phyloP scores from a whole-genome alignment of 1,139 yeast species.

The Zygosaccharomyces pseudobailii region DNA sequence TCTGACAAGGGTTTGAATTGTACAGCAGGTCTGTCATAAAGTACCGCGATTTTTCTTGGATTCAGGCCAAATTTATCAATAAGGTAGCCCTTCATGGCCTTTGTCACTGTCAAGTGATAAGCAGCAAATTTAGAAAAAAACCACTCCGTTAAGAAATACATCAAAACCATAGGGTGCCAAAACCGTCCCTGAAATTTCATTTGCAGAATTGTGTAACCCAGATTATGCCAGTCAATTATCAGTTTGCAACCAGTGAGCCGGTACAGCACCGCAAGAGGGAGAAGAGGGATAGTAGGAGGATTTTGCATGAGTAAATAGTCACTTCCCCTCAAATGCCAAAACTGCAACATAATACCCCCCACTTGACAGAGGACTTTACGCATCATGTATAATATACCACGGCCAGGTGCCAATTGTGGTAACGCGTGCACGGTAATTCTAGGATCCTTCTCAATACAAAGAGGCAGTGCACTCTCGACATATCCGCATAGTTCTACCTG shows the following conservation, averaged over 20 bases:
- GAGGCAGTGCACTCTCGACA: constrained; percentile 53
- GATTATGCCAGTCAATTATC: constrained; percentile 93
- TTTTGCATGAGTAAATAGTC: constrained; percentile 78
- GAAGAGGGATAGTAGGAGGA: constrained; percentile 88
- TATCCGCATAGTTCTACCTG: constrained; percentile 86
- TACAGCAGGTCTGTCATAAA: constrained; percentile 73
- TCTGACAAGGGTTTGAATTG: constrained; percentile 54
- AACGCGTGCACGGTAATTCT: constrained; percentile 49
- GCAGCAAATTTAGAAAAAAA: constrained; percentile 58
- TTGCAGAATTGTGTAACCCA: constrained; percentile 80
- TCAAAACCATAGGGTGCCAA: constrained; percentile 57
- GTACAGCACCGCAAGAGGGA: constrained; percentile 57
- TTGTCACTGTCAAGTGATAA: constrained; percentile 75
- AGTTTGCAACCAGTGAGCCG: constrained; percentile 57
- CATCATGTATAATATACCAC: constrained; percentile 46
- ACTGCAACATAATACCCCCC: constrained; percentile 40
- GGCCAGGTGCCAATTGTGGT: constrained; percentile 9
- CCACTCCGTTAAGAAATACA: constrained; percentile 55
- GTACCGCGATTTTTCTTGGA: constrained; percentile 39
- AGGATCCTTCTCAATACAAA: constrained; percentile 45
- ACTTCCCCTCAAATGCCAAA: constrained; percentile 56
- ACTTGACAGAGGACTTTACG: constrained; percentile 59
- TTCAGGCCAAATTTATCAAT: constrained; percentile 47
- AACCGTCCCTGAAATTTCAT: constrained; percentile 47
- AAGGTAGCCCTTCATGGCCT: constrained; percentile 62